Evolutionary conservation across 345 rosid genomes (phyloP).

Genomic region (Eucalyptus curtisii): DNA sequence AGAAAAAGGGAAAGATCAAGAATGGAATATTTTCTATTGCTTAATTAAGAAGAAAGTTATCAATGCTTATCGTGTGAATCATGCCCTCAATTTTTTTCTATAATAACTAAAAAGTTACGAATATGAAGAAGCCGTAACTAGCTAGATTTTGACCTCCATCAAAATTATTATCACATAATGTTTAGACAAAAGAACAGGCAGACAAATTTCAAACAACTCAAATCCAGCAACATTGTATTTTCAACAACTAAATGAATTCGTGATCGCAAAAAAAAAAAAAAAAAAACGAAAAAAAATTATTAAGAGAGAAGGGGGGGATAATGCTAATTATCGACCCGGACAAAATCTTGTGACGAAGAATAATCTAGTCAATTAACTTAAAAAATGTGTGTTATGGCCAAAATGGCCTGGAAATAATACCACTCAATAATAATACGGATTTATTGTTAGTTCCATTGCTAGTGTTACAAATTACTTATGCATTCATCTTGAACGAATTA

Average conservation of each 20-base stretch:
- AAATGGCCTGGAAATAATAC: too few species aligned
- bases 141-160: neutral
- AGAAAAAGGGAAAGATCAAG: neutral
- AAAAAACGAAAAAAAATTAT: too few species aligned
- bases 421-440: accelerated
- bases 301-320: too few species aligned
- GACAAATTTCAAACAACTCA: neutral
- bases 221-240: neutral
- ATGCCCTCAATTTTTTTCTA: neutral
- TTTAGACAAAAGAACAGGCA: neutral
- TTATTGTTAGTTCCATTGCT: accelerated
- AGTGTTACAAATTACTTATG: neutral
- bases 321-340: accelerated
- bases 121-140: neutral
- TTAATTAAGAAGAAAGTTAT: neutral
- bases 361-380: too few species aligned
- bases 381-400: too few species aligned
- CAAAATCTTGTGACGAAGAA: too few species aligned
- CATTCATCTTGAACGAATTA: neutral
- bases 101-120: neutral
- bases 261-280: neutral
- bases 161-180: neutral
- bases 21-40: neutral
- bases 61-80: neutral
- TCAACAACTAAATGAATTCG: neutral